Percentiles rank a stretch among this genome's conserved stretches.
Conservation (phyloP, 768 basidiomycete species). For the Amylocystis lapponica region DNA sequence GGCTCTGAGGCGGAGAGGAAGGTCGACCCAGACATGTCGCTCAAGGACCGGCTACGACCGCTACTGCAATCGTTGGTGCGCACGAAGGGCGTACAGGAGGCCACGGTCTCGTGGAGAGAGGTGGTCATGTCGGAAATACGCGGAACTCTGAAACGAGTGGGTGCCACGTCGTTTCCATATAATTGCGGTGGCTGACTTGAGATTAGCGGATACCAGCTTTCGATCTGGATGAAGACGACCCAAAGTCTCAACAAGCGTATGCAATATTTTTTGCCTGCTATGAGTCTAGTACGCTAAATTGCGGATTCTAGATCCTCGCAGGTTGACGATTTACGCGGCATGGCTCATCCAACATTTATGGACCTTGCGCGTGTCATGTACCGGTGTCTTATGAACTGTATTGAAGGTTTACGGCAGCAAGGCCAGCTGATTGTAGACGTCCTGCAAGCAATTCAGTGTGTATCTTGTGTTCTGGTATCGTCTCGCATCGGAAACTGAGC, state of each 20-base stretch:
- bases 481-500: too few species aligned
- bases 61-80: conserved; percentile 72
- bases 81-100: conserved; percentile 66
- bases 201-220: conserved; percentile 55
- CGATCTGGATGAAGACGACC: conserved; percentile 48
- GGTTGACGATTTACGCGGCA: conserved; percentile 52
- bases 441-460: conserved; percentile 43
- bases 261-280: background rate
- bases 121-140: conserved; percentile 58
- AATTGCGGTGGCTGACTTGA: background rate
- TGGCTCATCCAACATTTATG: conserved; percentile 68
- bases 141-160: conserved; percentile 52
- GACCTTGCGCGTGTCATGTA: conserved; percentile 57
- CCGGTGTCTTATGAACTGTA: conserved; percentile 50
- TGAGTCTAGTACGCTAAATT: background rate
- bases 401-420: conserved; percentile 66
- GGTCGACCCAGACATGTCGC: conserved; percentile 33
- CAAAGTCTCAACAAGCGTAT: conserved; percentile 24
- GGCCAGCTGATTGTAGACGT: conserved; percentile 51
- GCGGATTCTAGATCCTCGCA: conserved; percentile 34
- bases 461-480: too few species aligned
- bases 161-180: conserved; percentile 18
- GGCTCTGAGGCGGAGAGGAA: conserved; percentile 8
- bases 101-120: conserved; percentile 63
- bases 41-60: conserved; percentile 65